Evolutionary conservation across 2,329 filamentous ascomycete genomes (phyloP), one percentile per base, ranked within the genome.

Genomic region (Boeremia lycopersici): DNA sequence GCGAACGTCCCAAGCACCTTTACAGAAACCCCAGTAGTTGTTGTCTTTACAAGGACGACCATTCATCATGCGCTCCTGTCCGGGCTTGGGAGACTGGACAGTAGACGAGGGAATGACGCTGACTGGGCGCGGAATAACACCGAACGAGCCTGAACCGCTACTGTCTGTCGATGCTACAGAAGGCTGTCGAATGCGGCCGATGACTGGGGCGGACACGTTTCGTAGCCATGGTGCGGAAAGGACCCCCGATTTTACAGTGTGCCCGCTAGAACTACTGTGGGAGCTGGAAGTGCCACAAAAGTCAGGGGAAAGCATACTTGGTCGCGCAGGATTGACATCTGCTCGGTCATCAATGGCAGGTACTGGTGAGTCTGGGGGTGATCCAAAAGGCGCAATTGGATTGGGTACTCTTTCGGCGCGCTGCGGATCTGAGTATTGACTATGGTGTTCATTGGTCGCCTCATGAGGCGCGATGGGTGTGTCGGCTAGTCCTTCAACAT

Each of bases 11-110:
- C 74, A 76, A 2, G 74, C 68, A 30, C 74, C 74, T 64, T 75
- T 75, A 63, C 74, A 77, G 62, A 76, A 77, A 17, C 74, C 74
- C 70, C 71, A 75, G 62, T 76, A 76, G 54, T 71, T 67, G 58
- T 76, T 76, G n/a, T 68, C 64, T 56, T 74, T 76, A 62, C 68
- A 71, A 0, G 74, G 72, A 4, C 74, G 72, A 34, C 72, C 72
- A 15, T 59, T 47, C 62, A 75, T 71, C 62, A 70, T 71, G n/a
- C 52, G 62, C 12, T 69, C 60, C 34, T 63, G 60, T 3, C 54
- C 57, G 1, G 57, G 43, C 8, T 60, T 54, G 12, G 59, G 59
- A 38, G 59, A 59, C 34, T 59, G 35, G 33, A 69, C 66, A 1
- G 65, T 69, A 10, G 57, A 53, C 11, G 57, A 54, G 25, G 58